Evolutionary conservation across 2,329 filamentous ascomycete genomes (phyloP).

Genomic region (Clarireedia sp.): DNA sequence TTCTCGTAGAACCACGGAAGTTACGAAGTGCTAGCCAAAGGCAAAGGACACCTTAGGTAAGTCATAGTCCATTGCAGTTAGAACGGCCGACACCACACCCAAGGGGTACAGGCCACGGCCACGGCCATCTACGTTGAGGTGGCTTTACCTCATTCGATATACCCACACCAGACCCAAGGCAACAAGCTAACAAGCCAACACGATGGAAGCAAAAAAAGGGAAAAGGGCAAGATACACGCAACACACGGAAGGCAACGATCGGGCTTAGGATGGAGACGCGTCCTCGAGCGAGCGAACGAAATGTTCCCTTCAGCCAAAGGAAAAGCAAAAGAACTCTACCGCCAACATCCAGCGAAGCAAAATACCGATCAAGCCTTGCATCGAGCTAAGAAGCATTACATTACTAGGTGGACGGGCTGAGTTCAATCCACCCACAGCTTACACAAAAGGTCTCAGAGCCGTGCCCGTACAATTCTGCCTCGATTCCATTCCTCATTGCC

Average conservation of each 20-base stretch:
- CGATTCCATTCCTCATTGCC: no score
- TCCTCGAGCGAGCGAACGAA: background rate
- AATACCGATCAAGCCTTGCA: no score
- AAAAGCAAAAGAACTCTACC: no score
- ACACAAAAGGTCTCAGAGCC: no score
- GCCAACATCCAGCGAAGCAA: no score
- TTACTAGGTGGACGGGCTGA: no score
- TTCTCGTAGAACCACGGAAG: background rate
- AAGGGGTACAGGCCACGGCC: no score
- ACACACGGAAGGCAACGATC: background rate
- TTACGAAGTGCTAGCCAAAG: background rate
- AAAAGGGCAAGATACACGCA: background rate
- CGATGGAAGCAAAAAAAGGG: background rate
- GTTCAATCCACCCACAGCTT: no score
- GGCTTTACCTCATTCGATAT: no score
- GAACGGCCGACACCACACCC: background rate
- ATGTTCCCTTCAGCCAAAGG: background rate
- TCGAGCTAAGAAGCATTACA: no score
- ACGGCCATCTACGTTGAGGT: no score
- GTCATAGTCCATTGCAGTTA: background rate
- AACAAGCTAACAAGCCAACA: background rate
- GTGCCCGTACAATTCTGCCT: no score
- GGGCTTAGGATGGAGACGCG: background rate
- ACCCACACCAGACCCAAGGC: background rate
- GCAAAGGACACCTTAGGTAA: background rate